Evolutionary conservation across 2,329 filamentous ascomycete genomes (phyloP).

Genomic region (Phoma herbarum): DNA sequence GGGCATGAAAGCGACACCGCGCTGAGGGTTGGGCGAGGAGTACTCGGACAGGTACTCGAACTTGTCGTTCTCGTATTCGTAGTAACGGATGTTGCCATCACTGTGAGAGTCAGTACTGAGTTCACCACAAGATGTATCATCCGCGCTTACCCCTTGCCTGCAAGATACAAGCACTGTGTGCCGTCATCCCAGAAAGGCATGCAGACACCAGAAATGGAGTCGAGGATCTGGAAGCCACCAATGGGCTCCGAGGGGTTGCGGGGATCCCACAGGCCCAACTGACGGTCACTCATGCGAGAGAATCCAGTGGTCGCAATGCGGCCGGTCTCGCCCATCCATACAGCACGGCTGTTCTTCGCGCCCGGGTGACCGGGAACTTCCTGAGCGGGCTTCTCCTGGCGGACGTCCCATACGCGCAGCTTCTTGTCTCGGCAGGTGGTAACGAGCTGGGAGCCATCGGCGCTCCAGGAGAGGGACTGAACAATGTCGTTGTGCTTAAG

Average conservation of each 20-base stretch:
- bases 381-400: slow-evolving; percentile 87
- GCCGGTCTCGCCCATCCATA: slow-evolving; percentile 98
- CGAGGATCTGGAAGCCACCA: slow-evolving; percentile 87
- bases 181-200: slow-evolving; percentile 99
- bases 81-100: slow-evolving; percentile 99
- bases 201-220: slow-evolving; percentile 96
- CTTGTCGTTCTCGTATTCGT: slow-evolving; percentile 97
- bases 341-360: slow-evolving; percentile 95
- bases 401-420: slow-evolving; percentile 94
- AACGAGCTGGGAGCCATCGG: slow-evolving; percentile 82
- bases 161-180: slow-evolving; percentile 92
- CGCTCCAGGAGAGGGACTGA: slow-evolving; percentile 95
- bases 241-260: slow-evolving; percentile 81
- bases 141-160: slow-evolving; percentile 85
- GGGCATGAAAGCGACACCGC: slow-evolving; percentile 92
- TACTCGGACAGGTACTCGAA: slow-evolving; percentile 97
- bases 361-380: slow-evolving; percentile 87
- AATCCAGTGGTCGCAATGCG: slow-evolving; percentile 96
- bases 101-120: slow-evolving; percentile 56
- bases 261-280: slow-evolving; percentile 94
- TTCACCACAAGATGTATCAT: not conserved
- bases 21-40: slow-evolving; percentile 94
- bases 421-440: slow-evolving; percentile 99
- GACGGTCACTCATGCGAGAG: slow-evolving; percentile 97
- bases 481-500: slow-evolving; percentile 92